Base-by-base conservation (phyloP, 1,139 yeast genomes). In the Arxiozyma heterogenica region DNA sequence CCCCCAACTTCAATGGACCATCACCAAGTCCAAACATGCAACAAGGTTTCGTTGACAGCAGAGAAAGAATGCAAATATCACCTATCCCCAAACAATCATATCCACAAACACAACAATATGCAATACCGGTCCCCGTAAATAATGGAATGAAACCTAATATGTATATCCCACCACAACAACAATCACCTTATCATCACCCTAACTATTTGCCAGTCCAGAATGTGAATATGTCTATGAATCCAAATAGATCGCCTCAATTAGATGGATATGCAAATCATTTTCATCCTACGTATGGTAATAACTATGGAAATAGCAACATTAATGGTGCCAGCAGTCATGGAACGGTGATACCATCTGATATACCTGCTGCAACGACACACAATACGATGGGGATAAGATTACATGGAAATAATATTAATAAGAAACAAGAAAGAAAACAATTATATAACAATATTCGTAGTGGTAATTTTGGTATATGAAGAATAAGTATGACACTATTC, bases 381-480 rank as follows among this genome's bases (percentile, higher is more conserved):
- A 34, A 43, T 18, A 49, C 49, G 11, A 54, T 50, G 23, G 61
- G 58, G 23, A 60, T 54, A 51, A 67, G 61, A 55, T 54, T 67
- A 23, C 71, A 67, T 55, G 64, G 70, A 41, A 63, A 62, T 12
- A 57, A 58, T 38, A 48, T 57, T 15, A 60, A 61, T 50, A 66
- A 63, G 54, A 58, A 55, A 42, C 63, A 66, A 51, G 70, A 65
- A 45, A 59, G 69, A 42, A 67, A 64, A 56, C 59, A 61, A 44
- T 57, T 68, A 22, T 63, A 66, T 53, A 58, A 66, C 41, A 62
- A 67, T 50, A 65, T 68, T 12, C 62, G 68, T 52, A 66, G 62
- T 51, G 71, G 71, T 49, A 61, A 64, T 49, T 68, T 68, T 52
- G 71, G 71, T 49, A 63, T 68, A n/a, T 67, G 54, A 46, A 4